Evolutionary conservation across 2,329 filamentous ascomycete species (phyloP), one percentile per base, ranked within the genome.

Genomic region (Purpureocillium lavendulum): DNA sequence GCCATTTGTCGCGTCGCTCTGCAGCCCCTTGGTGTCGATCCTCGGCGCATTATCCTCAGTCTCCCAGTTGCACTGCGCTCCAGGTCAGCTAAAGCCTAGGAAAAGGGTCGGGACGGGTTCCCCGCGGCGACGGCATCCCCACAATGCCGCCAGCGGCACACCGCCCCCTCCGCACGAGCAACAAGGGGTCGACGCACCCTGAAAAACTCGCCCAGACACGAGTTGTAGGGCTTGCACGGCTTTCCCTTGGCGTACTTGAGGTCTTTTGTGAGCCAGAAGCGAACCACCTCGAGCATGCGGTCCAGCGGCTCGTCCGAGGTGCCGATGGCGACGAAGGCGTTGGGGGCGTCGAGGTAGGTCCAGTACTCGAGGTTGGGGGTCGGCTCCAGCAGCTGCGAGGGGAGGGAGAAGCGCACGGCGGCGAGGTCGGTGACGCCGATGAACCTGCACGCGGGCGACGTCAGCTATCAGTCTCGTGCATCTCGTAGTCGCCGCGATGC

Each of bases 251-350:
- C 87, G 56, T 97, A 98, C 77, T 98, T 98, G 62, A 98, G 62
- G 62, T 98, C 92, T 63, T 98, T 98, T 46, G 92, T 97, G 55
- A 97, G 94, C 92, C 92, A 98, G 65, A 97, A 98, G 44, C 89
- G 82, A 52, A 97, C 66, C 24, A 94, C 87, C 56, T 90, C 89
- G 38, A 98, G 76, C 86, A 96, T 96, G 51, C 92, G 87, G 52
- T 92, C 90, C 40, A 97, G 70, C 10, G 84, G 77, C 52, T 97
- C 87, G 52, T 97, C 85, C 14, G 90, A 92, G 53, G 90, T 90
- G 53, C 90, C 92, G 53, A 83, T 83, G 34, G 75, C 76, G 48
- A 79, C 67, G 48, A 98, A 96, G 35, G 89, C 87, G 62, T 94
- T 94, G 16, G 90, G 90, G 51, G 88, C 79, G 64, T 98, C 92